These are phyloP conservation scores for Annona cherimola DNA, from an alignment of 164 flowering plant species.

Conservation along the genomic window DNA sequence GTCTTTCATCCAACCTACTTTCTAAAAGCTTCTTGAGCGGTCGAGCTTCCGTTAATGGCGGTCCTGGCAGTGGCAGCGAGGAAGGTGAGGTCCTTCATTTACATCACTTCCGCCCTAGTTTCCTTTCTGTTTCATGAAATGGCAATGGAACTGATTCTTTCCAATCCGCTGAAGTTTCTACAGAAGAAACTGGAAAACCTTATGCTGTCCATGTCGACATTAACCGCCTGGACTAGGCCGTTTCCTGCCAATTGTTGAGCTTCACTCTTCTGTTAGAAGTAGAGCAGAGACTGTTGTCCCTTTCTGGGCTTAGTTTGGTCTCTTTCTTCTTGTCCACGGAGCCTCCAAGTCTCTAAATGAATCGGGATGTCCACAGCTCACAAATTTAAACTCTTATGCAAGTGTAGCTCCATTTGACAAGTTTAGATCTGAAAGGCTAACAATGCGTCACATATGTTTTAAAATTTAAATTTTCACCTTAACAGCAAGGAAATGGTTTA, in stretches of 20 bases:
- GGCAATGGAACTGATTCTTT: background rate
- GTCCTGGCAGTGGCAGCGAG: conserved; percentile 26
- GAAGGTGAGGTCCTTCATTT: conserved; percentile 24
- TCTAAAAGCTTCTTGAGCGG: conserved; percentile 25
- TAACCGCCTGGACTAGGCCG: background rate
- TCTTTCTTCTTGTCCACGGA: too few species aligned
- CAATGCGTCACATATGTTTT: too few species aligned
- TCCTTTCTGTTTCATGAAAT: background rate
- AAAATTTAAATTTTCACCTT: too few species aligned
- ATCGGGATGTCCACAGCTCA: too few species aligned
- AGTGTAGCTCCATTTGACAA: too few species aligned
- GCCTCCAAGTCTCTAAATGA: too few species aligned
- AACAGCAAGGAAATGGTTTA: background rate
- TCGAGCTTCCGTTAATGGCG: conserved; percentile 45
- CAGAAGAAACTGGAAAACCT: background rate
- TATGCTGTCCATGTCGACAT: background rate
- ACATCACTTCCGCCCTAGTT: background rate
- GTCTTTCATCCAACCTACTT: conserved; percentile 23
- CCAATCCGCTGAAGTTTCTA: background rate
- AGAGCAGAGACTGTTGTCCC: too few species aligned
- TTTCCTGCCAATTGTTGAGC: background rate
- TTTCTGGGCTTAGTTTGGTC: too few species aligned
- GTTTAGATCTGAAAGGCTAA: too few species aligned
- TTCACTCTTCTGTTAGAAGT: too few species aligned
- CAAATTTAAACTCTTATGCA: too few species aligned